Evolutionary conservation across 495 filamentous ascomycete species (phyloP), one percentile per base, ranked within the genome.

Genomic region (Penicillium angulare): DNA sequence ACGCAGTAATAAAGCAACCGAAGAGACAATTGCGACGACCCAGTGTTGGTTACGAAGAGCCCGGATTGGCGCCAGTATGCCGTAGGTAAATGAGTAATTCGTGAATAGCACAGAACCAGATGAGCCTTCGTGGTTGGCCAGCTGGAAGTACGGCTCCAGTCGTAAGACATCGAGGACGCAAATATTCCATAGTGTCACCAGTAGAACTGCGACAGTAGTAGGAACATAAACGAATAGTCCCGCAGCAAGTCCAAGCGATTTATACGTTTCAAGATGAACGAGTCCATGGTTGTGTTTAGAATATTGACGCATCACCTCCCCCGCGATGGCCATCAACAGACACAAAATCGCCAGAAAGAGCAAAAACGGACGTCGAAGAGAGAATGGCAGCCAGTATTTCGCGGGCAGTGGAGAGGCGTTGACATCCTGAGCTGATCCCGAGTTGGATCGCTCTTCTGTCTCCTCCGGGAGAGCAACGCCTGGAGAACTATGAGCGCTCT

Each of bases 81-180:
- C 57, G 29, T 50, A 49, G 27, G 24, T 35, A 21, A 62, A 65
- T 32, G 41, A 55, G 17, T 65, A 67, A 33, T 67, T 67, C 41
- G 41, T 57, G 46, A 67, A 63, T 3, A 67, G 54, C 3, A 61
- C 50, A 1, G 29, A 53, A 8, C 53, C 64, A 4, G 61, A 27
- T 2, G 38, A 48, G 2, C 59, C 61, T 0, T 50, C 29, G 2
- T 52, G 55, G n/a, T 48, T 52, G 5, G 61, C 49, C 5, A 67
- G 48, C 22, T 67, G 64, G 20, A 63, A 65, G 20, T 53, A 67
- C 3, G 64, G 56, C 47, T 67, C 64, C 31, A 67, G 50, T 4
- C 64, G 54, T 17, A 65, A 29, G 3, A 57, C 55, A 46, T 67
- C 64, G 12, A 50, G 45, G 23, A 54, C 52, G 15, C 43, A 60